Evolutionary conservation across 257 asterid genomes (phyloP), one percentile per base, ranked within the genome.

Genomic region (Anisodus acutangulus): DNA sequence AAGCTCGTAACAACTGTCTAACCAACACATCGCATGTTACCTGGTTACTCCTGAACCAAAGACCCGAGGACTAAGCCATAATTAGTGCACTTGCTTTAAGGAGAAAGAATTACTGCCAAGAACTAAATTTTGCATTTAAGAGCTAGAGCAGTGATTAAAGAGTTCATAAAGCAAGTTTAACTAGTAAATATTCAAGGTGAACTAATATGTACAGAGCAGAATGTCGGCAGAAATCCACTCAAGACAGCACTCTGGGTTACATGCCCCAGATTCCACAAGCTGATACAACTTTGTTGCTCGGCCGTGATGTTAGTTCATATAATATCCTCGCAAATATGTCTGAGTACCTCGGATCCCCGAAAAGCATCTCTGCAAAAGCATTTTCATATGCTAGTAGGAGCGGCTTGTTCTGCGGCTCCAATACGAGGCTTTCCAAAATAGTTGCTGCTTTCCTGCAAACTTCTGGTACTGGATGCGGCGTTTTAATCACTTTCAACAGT

Each of bases 201-300:
- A 53, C 49, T 41, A 3, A 78, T 78, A 78, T 78, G 19, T 78
- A 78, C 82, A 78, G 35, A 31, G 41, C 82, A 51, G 80, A 12
- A 1, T 22, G 63, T 76, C 22, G 6, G 81, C 81, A 76, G 15
- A 76, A 76, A 51, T 22, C 64, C 12, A 76, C 47, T 26, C 47
- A 78, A 54, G 13, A 78, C 31, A 15, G 16, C 49, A 26, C 26
- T 51, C 9, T 51, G 9, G 31, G 45, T n/a, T 89, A 94, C 98
- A 93, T 92, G 80, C 99, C 99, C 99, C 99, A 97, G 80, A 95
- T 93, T 53, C 98, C 98, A 49, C 98, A 95, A 87, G 97, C 91
- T 8, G 97, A 84, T 9, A 97, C 92, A 31, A 92, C 87, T 89
- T 91, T 97, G 87, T 85, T 91, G 91, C 92, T 91, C 9, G 97